phyloP scores from a whole-genome alignment of 78 protist species.

The Dictyostelium firmibasis region DNA sequence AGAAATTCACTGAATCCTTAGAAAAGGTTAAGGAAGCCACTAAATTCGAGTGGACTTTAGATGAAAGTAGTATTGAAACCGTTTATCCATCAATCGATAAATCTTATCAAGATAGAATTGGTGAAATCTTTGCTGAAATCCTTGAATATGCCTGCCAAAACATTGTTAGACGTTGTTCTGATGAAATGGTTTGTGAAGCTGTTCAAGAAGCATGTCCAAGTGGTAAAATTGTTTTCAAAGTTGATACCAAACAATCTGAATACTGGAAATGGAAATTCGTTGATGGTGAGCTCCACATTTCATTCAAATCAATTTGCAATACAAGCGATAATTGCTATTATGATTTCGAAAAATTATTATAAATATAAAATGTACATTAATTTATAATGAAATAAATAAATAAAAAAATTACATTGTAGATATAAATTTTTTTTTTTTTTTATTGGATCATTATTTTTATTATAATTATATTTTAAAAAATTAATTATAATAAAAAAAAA shows the following conservation, averaged over 20 bases:
- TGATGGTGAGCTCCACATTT: slow-evolving; percentile 7
- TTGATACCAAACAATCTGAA: not conserved
- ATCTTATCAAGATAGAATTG: slow-evolving; percentile 19
- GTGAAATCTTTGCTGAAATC: slow-evolving; percentile 31
- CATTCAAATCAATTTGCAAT: slow-evolving; percentile 29
- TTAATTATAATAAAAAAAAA: too few relatives aligned
- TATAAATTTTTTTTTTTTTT: too few relatives aligned
- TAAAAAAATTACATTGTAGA: not conserved
- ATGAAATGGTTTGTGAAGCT: slow-evolving; percentile 72
- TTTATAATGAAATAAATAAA: not conserved
- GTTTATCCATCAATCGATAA: slow-evolving; percentile 7
- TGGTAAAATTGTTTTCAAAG: slow-evolving; percentile 15
- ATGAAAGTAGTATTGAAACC: slow-evolving; percentile 7
- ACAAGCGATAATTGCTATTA: slow-evolving; percentile 14
- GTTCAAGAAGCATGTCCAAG: slow-evolving; percentile 24
- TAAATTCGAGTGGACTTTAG: slow-evolving; percentile 36
- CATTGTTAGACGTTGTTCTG: slow-evolving; percentile 27
- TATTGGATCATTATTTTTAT: too few relatives aligned
- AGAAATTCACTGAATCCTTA: slow-evolving; percentile 16
- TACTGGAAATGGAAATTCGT: slow-evolving; percentile 42
- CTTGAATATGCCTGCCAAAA: not conserved
- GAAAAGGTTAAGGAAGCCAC: slow-evolving; percentile 48
- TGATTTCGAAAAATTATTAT: slow-evolving; percentile 67
- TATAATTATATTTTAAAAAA: too few relatives aligned
- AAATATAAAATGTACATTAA: not conserved